Conservation (phyloP, 2,329 filamentous ascomycete genomes). For the Fusarium goolgardi region DNA sequence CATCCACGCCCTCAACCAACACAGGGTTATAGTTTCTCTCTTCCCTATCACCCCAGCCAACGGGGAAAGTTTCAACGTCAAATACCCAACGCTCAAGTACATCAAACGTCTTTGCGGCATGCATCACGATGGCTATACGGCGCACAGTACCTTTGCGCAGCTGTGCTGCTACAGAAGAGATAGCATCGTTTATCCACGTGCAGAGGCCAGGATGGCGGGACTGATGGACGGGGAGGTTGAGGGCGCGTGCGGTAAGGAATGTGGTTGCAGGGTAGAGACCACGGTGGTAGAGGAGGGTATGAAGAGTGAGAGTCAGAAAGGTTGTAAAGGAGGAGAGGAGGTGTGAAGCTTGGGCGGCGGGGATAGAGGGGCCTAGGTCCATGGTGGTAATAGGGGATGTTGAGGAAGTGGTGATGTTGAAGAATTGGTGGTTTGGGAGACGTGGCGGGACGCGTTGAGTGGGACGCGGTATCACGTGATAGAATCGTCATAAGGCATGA, state of each 20-base stretch:
- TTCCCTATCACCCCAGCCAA: constrained; percentile 41
- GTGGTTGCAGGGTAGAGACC: constrained; percentile 80
- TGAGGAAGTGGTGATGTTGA: constrained; percentile 4
- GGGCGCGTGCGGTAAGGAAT: constrained; percentile 82
- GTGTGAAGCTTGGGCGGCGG: constrained; percentile 51
- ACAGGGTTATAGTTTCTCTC: constrained; percentile 45
- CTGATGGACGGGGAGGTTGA: constrained; percentile 86
- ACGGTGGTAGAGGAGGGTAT: constrained; percentile 88
- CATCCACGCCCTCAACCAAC: constrained; percentile 30
- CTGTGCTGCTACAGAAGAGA: constrained; percentile 76
- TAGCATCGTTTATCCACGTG: constrained; percentile 85
- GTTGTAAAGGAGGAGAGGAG: constrained; percentile 78
- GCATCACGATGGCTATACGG: constrained; percentile 62
- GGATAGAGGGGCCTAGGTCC: constrained; percentile 43
- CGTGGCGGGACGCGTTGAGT: constrained; percentile 41
- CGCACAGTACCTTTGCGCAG: constrained; percentile 67
- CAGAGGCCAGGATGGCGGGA: constrained; percentile 88
- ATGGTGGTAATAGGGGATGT: constrained; percentile 4
- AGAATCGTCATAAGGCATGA: background rate
- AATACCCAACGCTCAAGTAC: constrained; percentile 73
- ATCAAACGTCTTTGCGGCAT: constrained; percentile 52
- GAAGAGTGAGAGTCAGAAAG: constrained; percentile 85
- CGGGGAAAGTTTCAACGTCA: constrained; percentile 65
- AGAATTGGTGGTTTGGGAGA: constrained; percentile 12
- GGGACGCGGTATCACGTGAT: constrained; percentile 46